Evolutionary conservation across 2,329 filamentous ascomycete genomes (phyloP).

Genomic region (Didymellaceae sp.): DNA sequence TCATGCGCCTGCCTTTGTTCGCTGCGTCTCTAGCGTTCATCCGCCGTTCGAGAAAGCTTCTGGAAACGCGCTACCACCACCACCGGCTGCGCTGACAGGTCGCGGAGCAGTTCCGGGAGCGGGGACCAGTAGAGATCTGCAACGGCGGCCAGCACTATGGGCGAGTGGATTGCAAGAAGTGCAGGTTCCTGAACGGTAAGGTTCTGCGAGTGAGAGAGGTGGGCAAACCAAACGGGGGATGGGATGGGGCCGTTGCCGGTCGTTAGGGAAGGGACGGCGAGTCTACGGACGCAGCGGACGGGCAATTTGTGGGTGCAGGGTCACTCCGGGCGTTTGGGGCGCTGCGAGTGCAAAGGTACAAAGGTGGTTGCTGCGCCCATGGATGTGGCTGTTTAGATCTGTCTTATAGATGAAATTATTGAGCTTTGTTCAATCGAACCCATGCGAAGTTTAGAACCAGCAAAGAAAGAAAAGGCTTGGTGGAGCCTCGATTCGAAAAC

Average conservation of each 20-base stretch:
- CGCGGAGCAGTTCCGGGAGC: slow-evolving; percentile 10
- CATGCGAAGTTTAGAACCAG: slow-evolving; percentile 13
- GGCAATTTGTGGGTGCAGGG: slow-evolving; percentile 8
- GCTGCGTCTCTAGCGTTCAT: slow-evolving; percentile 3
- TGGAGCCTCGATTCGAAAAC: slow-evolving; percentile 13
- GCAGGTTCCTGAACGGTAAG: slow-evolving; percentile 9
- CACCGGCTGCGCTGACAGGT: slow-evolving; percentile 7
- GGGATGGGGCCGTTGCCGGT: not conserved
- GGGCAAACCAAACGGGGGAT: too few relatives aligned
- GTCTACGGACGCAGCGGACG: not conserved
- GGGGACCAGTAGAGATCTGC: slow-evolving; percentile 12
- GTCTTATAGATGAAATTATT: too few relatives aligned
- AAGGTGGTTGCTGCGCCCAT: slow-evolving; percentile 3
- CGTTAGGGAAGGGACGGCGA: slow-evolving; percentile 14
- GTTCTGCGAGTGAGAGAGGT: slow-evolving; percentile 10
- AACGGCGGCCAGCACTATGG: slow-evolving; percentile 5
- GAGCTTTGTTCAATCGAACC: not conserved
- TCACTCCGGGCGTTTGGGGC: not conserved
- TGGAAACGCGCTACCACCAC: slow-evolving; percentile 7
- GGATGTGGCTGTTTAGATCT: too few relatives aligned
- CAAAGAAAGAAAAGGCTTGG: slow-evolving; percentile 20
- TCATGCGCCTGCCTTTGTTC: slow-evolving; percentile 7
- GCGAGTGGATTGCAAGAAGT: slow-evolving; percentile 6
- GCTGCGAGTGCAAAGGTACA: slow-evolving; percentile 9
- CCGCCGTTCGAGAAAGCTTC: slow-evolving; percentile 16